Conservation (phyloP, 140 eudicot species). For the Flaveria floridana region DNA sequence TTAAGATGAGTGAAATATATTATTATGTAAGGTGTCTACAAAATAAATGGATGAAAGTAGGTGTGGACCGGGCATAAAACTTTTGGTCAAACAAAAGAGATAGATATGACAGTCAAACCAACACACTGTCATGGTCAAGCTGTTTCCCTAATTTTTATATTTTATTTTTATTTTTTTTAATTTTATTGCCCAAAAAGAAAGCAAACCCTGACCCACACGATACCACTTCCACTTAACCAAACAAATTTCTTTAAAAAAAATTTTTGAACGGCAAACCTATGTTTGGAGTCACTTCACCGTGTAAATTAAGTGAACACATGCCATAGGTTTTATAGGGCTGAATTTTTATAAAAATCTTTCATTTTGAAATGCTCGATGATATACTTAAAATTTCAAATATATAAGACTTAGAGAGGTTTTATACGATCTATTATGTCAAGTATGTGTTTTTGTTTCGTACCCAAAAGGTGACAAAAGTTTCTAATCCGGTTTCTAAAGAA, state of each 20-base stretch:
- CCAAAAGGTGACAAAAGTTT: too few relatives aligned
- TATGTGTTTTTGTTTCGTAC: too few relatives aligned
- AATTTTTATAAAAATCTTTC: too few relatives aligned
- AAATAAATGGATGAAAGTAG: slow-evolving; percentile 31
- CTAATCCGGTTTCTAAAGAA: too few relatives aligned
- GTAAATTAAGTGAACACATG: too few relatives aligned
- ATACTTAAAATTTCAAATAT: too few relatives aligned
- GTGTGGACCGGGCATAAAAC: slow-evolving; percentile 37
- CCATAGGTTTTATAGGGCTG: too few relatives aligned
- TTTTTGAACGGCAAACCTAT: too few relatives aligned
- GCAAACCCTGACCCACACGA: slow-evolving; percentile 28
- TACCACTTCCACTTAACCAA: slow-evolving; percentile 14
- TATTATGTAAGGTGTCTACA: not conserved
- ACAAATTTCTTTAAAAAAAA: not conserved
- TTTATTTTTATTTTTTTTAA: not conserved
- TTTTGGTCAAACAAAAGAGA: slow-evolving; percentile 43
- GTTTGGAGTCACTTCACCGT: too few relatives aligned
- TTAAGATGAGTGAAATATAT: not conserved
- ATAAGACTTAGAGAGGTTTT: too few relatives aligned
- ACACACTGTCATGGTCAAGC: slow-evolving; percentile 52
- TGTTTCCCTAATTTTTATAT: slow-evolving; percentile 27
- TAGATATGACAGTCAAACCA: slow-evolving; percentile 46
- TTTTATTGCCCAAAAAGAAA: slow-evolving; percentile 31
- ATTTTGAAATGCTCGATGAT: too few relatives aligned
- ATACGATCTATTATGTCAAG: too few relatives aligned